phyloP scores from a whole-genome alignment of 176 grass and related monocot genomes.

The Phoenix roebelenii region DNA sequence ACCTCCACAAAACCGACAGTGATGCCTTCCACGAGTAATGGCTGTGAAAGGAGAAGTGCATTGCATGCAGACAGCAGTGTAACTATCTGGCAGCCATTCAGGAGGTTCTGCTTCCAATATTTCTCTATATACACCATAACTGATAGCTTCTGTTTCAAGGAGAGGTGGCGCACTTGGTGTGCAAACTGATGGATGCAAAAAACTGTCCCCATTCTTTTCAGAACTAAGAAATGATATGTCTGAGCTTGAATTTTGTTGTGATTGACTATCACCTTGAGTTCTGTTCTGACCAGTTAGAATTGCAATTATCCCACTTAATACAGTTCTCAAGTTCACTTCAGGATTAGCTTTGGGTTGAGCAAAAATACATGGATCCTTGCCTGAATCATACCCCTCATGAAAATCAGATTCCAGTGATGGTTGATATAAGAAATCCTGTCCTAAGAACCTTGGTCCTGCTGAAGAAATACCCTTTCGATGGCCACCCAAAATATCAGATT shows the following conservation, averaged over 20 bases:
- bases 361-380: constrained; percentile 23
- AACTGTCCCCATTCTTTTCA: constrained; percentile 40
- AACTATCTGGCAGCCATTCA: constrained; percentile 83
- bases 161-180: constrained; percentile 67
- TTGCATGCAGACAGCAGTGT: constrained; percentile 67
- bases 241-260: constrained; percentile 26
- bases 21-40: constrained; percentile 66
- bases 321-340: constrained; percentile 52
- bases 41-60: constrained; percentile 57
- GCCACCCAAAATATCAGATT: neutral
- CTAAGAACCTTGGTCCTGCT: constrained; percentile 26
- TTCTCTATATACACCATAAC: constrained; percentile 39
- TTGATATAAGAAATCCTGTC: constrained; percentile 15
- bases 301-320: constrained; percentile 43
- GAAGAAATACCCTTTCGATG: constrained; percentile 1
- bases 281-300: constrained; percentile 39
- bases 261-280: constrained; percentile 19
- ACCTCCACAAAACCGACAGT: constrained; percentile 86
- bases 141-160: constrained; percentile 43
- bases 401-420: constrained; percentile 21
- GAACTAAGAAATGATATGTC: constrained; percentile 66
- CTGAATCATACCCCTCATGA: constrained; percentile 25
- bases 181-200: constrained; percentile 71
- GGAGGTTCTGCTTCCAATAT: constrained; percentile 71
- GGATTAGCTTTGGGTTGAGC: constrained; percentile 24